A percentile compares a stretch with the other conserved stretches of the same genome.
phyloP scores from a whole-genome alignment of 768 basidiomycete species.

The Suillus cothurnatus region DNA sequence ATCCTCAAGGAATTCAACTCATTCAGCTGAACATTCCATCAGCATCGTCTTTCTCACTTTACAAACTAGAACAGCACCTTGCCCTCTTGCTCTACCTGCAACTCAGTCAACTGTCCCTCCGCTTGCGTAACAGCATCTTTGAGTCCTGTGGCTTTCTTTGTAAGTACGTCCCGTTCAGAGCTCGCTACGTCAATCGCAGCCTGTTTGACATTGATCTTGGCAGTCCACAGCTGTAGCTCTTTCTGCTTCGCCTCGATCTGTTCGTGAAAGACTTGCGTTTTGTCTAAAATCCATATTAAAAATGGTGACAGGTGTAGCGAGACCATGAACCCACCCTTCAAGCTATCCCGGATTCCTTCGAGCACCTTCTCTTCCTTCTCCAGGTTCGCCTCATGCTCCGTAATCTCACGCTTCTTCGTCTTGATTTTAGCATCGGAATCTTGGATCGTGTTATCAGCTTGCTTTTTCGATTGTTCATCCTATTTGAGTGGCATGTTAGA shows the following conservation, averaged over 20 bases:
- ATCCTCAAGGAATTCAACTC: constrained; percentile 22
- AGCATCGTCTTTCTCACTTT: not conserved
- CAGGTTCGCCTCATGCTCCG: constrained; percentile 68
- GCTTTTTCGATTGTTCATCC: constrained; percentile 60
- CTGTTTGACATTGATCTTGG: constrained; percentile 84
- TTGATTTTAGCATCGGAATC: constrained; percentile 73
- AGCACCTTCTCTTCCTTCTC: constrained; percentile 79
- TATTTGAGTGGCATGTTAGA: constrained; percentile 32
- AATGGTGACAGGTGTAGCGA: not conserved
- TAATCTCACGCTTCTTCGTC: constrained; percentile 65
- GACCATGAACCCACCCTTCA: constrained; percentile 64
- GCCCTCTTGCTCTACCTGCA: constrained; percentile 47
- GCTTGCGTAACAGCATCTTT: constrained; percentile 53
- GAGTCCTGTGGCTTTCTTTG: constrained; percentile 68
- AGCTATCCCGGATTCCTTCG: constrained; percentile 78
- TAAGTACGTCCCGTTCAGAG: constrained; percentile 82
- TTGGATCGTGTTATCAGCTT: constrained; percentile 67
- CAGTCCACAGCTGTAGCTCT: constrained; percentile 93
- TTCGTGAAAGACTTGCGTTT: constrained; percentile 91
- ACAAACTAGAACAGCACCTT: constrained; percentile 52
- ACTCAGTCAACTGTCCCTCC: constrained; percentile 43
- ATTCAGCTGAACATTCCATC: constrained; percentile 17
- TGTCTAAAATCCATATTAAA: constrained; percentile 54
- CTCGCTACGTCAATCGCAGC: constrained; percentile 82
- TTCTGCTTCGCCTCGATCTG: constrained; percentile 93